Evolutionary conservation across 2,329 filamentous ascomycete species (phyloP).

Genomic region (Elsinoe australis): DNA sequence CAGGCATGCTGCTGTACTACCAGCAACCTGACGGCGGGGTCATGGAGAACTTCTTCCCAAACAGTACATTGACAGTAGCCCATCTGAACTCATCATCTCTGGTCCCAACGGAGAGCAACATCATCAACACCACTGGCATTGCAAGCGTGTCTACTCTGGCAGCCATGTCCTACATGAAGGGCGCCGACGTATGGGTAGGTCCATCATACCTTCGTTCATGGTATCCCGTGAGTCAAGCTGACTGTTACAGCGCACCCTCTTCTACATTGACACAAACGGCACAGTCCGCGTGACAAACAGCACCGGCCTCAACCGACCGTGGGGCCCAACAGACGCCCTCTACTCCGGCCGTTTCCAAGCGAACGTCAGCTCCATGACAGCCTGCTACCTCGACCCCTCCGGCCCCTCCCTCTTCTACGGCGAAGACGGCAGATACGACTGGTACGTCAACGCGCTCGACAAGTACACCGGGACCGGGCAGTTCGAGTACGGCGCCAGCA

Average conservation of each 20-base stretch:
- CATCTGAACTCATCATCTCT: neutral
- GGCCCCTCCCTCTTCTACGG: too few species aligned
- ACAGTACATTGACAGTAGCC: neutral
- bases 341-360: neutral
- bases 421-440: too few species aligned
- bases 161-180: neutral
- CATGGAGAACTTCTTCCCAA: neutral
- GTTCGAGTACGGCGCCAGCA: too few species aligned
- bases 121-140: neutral
- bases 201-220: neutral
- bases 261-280: neutral
- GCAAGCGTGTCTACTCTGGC: neutral
- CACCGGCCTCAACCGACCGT: neutral
- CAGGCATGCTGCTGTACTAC: neutral
- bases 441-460: too few species aligned
- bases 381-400: too few species aligned
- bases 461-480: too few species aligned
- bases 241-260: neutral
- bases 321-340: neutral
- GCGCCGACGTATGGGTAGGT: neutral
- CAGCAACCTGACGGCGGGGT: neutral
- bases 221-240: too few species aligned
- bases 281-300: neutral
- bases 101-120: neutral
- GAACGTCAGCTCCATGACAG: too few species aligned